Conservation (phyloP, 352 stramenopile genomes). For the Pythium angustatum region DNA sequence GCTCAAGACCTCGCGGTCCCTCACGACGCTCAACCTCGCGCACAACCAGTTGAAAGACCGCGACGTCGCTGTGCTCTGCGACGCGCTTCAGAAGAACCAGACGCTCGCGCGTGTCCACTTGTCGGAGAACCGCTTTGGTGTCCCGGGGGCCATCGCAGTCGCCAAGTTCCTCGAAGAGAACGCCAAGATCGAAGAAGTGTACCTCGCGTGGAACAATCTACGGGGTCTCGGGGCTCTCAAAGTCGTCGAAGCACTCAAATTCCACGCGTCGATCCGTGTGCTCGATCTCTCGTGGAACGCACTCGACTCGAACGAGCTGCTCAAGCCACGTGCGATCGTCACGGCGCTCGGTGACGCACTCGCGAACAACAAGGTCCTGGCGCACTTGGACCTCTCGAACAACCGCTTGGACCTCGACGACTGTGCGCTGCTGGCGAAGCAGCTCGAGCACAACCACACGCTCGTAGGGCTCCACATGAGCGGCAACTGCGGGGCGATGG, state of each 20-base stretch:
- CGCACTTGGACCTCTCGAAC: conserved; percentile 71
- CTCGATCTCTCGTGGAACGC: conserved; percentile 81
- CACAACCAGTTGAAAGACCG: conserved; percentile 65
- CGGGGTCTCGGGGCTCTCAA: conserved; percentile 68
- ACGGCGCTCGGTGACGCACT: conserved; percentile 59
- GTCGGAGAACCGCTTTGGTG: conserved; percentile 74
- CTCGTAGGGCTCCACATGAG: conserved; percentile 76
- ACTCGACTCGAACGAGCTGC: conserved; percentile 51
- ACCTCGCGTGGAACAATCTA: conserved; percentile 76
- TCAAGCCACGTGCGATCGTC: conserved; percentile 49
- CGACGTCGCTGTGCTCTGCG: conserved; percentile 68
- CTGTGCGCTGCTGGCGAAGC: conserved; percentile 55
- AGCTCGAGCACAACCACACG: conserved; percentile 73
- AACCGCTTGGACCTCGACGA: conserved; percentile 68
- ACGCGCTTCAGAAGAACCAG: conserved; percentile 72
- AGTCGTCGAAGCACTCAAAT: conserved; percentile 73
- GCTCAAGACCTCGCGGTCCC: conserved; percentile 45
- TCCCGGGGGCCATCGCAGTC: conserved; percentile 58
- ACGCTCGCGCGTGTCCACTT: conserved; percentile 62
- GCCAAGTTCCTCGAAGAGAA: conserved; percentile 77
- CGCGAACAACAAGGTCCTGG: conserved; percentile 77
- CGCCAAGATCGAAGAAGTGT: conserved; percentile 74
- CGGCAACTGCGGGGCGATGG: conserved; percentile 67
- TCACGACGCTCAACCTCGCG: conserved; percentile 64
- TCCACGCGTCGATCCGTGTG: conserved; percentile 66